Base-by-base conservation (phyloP, 305 asterid genomes). In the Fraxinus sp. region DNA sequence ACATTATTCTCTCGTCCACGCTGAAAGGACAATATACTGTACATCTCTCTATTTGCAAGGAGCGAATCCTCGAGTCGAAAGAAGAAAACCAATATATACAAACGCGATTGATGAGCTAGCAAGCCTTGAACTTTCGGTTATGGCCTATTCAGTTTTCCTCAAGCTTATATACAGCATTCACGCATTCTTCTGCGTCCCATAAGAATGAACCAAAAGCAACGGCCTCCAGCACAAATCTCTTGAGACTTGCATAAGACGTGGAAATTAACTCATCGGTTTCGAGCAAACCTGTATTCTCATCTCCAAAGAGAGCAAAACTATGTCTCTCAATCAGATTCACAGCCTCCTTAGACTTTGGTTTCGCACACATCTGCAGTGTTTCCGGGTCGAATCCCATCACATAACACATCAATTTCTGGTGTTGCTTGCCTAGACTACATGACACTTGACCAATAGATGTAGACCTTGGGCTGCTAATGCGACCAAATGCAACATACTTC, bases 201-300 rank as follows among this genome's bases (percentile, higher is more conserved):
- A 96, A 84, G 86, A 91, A 96, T 10, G 89, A 90, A 52, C 98
- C 98, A 64, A 96, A 94, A n/a, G 97, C 99, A 76, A 94, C 90
- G 44, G 90, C 99, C 88, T 94, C 99, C 73, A 94, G 84, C 49
- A 91, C 90, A 76, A 92, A 86, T 84, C 98, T 93, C 93, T 93
- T 96, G 79, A 96, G 76, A 75, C 95, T 92, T 2, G 92, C 97
- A 49, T 88, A 90, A 9, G 99, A 95, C 7, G 94, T 92, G n/a
- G 75, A 86, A 81, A 95, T 89, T 20, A 80, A 85, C 24, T 91
- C 97, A 4, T 86, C 83, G 0, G 20, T 83, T 70, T 85, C 93
- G 0, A 86, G 73, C 79, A 83, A 36, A 76, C 90, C 90, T 0
- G 83, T 89, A 59, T 83, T 84, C 87, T 80, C 89, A 5, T 89